These are phyloP conservation scores for Wakefieldia striispora DNA, from an alignment of 768 basidiomycete species.

Conservation along the genomic window DNA sequence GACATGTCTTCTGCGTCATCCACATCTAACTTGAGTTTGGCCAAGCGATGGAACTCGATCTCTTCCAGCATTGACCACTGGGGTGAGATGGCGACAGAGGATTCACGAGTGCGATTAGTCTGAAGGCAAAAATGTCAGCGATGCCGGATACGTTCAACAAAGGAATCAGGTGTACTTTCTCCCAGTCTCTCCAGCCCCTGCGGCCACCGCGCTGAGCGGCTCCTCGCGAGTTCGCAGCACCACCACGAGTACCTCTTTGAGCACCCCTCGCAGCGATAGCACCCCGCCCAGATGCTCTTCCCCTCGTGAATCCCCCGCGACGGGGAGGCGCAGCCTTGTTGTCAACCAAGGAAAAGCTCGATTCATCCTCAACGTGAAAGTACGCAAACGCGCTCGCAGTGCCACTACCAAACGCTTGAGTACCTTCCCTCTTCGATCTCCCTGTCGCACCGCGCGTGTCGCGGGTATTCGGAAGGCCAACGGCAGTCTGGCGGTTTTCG, in stretches of 20 bases:
- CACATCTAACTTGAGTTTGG: constrained; percentile 91
- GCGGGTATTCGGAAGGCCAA: constrained; percentile 47
- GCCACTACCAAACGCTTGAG: constrained; percentile 86
- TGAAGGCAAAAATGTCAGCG: constrained; percentile 25
- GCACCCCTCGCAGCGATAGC: constrained; percentile 40
- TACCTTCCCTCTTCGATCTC: constrained; percentile 69
- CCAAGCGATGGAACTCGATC: constrained; percentile 90
- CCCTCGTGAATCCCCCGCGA: constrained; percentile 65
- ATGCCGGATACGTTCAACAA: background rate
- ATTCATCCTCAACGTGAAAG: constrained; percentile 98
- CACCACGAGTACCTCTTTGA: constrained; percentile 45
- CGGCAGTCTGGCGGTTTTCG: constrained; percentile 57
- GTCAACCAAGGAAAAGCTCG: constrained; percentile 94
- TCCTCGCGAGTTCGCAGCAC: constrained; percentile 43
- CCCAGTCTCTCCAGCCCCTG: constrained; percentile 90
- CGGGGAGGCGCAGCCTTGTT: constrained; percentile 72
- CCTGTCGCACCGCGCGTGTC: constrained; percentile 50
- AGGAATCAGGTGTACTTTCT: constrained; percentile 58
- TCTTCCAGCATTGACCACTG: constrained; percentile 97
- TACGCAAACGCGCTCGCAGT: constrained; percentile 92
- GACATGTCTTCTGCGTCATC: constrained; percentile 90
- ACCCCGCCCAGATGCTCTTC: constrained; percentile 39
- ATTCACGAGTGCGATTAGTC: constrained; percentile 85
- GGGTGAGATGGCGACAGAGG: constrained; percentile 88
- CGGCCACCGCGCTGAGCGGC: constrained; percentile 41